Evolutionary conservation across 192 early-diverging fungal species (phyloP), one percentile per base, ranked within the genome.

Genomic region (Chytriomyces hyalinus): DNA sequence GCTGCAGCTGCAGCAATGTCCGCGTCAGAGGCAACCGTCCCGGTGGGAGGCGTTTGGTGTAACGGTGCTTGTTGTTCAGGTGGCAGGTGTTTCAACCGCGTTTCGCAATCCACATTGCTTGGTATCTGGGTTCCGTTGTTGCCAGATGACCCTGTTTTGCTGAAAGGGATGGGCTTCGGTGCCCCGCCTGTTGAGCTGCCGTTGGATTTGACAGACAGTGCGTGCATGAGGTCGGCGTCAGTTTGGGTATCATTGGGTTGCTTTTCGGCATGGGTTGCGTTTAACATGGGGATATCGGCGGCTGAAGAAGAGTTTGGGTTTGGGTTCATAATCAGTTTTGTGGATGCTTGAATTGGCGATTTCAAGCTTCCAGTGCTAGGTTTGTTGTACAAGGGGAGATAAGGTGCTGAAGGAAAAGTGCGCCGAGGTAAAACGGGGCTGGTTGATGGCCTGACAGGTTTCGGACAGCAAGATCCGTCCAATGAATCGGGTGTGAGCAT

Each of bases 271-370:
- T 24, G 24, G 2, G 49, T 65, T 47, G 62, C 22, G 11, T 46
- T 28, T 10, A 65, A 17, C 20, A 62, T 46, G 5, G 73, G 73
- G 49, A 75, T 66, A 28, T 75, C 73, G 8, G 73, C 73, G 13
- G 73, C 73, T 51, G 73, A 75, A 20, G 73, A 75, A 13, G 73
- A 75, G 63, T 75, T 75, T 26, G 73, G 73, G 44, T 75, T 75
- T 24, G 73, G 73, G 73, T 75, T 75, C 47, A 75, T 24, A 9
- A 75, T 10, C 48, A 75, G 36, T 43, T 75, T 75, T 51, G 63
- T 66, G 5, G 62, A 6, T 7, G 64, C 45, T 13, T 1, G 63
- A 6, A 65, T 43, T 15, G 73, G 73, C 6, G 73, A 75, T 53
- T 51, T 66, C 49, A 62, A 13, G 20, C 5, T 47, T 6, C 28